Evolutionary conservation across 345 rosid species (phyloP), one percentile per base, ranked within the genome.

Genomic region (Arabis hirsuta): DNA sequence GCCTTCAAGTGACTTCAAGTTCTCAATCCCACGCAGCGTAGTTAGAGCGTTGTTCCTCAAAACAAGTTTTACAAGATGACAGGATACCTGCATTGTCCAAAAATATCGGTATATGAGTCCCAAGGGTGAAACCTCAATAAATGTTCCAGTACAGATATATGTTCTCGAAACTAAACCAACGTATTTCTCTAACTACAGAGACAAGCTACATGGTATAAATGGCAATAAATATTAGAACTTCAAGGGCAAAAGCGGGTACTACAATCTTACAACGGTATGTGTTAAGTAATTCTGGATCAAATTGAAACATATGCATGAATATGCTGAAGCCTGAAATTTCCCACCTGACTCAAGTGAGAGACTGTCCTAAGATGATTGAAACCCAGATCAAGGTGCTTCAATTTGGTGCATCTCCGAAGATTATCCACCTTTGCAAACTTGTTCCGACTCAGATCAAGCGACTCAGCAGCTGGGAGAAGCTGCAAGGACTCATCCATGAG

Each of bases 401-500:
- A 43, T 71, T 86, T 94, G 66, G 83, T 80, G 74, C 95, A 91
- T 73, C 81, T 88, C 52, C 89, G 71, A 47, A 94, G 90, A 80
- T 88, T 91, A 86, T 91, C 96, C 72, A 91, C 84, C 83, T 88
- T 94, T 0, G 88, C 80, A 72, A 94, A 89, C 87, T 82, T 89
- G 83, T 94, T 94, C 53, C 97, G 82, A 79, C 98, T 94, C 73
- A 94, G 83, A 83, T 94, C 98, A 62, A 91, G 97, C 24, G 90
- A 89, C 86, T 88, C 96, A 56, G 92, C 95, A 38, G 83, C 90
- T 62, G 98, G 97, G 58, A 94, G 98, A 76, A 94, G 98, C 65
- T 89, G 97, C 87, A 94, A 81, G 14, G 97, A 91, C 76, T 91
- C 98, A 56, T 94, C 98, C 98, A 94, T 94, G 77, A 94, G 70